phyloP scores from a whole-genome alignment of 75 land plant genomes.

The Selaginella tamariscina region DNA sequence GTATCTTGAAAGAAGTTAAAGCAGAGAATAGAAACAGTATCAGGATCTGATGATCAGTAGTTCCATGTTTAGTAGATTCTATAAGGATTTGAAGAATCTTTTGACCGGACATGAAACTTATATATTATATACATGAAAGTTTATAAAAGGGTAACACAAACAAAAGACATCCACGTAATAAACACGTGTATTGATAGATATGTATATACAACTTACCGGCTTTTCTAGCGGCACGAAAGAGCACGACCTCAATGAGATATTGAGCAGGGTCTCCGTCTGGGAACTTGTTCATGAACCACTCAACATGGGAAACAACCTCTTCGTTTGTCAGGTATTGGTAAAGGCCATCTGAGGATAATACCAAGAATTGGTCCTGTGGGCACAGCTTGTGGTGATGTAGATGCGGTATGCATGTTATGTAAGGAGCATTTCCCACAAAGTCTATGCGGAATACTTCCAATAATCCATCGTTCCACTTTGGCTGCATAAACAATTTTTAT shows the following conservation, averaged over 20 bases:
- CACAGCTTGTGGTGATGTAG: constrained; percentile 74
- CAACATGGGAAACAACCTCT: constrained; percentile 89
- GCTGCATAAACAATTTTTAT: constrained; percentile 64
- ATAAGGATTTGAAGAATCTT: no score
- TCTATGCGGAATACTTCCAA: constrained; percentile 89
- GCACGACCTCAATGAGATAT: constrained; percentile 86
- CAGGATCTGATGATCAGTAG: no score
- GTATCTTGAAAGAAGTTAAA: no score
- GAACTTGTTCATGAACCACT: constrained; percentile 57
- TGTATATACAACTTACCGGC: constrained; percentile 54
- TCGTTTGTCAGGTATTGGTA: constrained; percentile 96
- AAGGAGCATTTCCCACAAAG: constrained; percentile 67
- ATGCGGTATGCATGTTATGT: constrained; percentile 67
- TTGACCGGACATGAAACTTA: no score
- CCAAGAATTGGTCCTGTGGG: constrained; percentile 74
- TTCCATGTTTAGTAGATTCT: no score
- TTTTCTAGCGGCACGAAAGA: constrained; percentile 93
- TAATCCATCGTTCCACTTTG: constrained; percentile 90
- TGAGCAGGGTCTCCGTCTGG: constrained; percentile 99
- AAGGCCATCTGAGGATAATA: constrained; percentile 92
- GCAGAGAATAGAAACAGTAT: no score
- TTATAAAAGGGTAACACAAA: no score
- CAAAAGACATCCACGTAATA: no score
- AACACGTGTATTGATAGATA: neutral
- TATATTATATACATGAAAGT: no score